Percentiles rank a stretch among this genome's conserved stretches.
These are phyloP conservation scores for Echria macrotheca DNA, from an alignment of 495 filamentous ascomycete genomes.

Conservation along the genomic window DNA sequence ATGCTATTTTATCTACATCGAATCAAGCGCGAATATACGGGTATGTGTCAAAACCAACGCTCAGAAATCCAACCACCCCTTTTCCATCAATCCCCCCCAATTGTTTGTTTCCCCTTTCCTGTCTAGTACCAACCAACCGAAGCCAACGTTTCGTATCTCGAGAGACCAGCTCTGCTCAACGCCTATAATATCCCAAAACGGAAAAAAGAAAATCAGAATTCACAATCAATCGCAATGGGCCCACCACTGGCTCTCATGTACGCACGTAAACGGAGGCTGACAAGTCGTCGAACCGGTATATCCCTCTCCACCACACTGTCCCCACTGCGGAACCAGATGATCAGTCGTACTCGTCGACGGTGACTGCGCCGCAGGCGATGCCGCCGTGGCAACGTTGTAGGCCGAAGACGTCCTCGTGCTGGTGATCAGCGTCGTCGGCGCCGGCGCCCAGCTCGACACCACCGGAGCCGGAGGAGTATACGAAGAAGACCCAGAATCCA, in stretches of 20 bases:
- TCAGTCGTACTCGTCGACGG: conserved; percentile 7
- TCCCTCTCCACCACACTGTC: conserved; percentile 36
- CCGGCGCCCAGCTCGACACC: too few relatives aligned
- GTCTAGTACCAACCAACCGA: background rate
- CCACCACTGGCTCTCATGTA: conserved; percentile 25
- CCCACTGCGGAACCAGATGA: conserved; percentile 22
- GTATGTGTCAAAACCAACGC: too few relatives aligned
- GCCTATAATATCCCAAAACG: background rate
- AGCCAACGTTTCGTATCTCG: background rate
- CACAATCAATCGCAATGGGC: conserved; percentile 28
- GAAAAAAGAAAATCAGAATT: background rate
- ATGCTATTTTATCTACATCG: too few relatives aligned
- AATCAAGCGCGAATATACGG: too few relatives aligned
- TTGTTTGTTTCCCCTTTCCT: too few relatives aligned
- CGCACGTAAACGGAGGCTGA: conserved; percentile 30
- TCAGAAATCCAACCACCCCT: too few relatives aligned
- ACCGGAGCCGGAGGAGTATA: too few relatives aligned
- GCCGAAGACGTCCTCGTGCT: too few relatives aligned
- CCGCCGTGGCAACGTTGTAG: too few relatives aligned
- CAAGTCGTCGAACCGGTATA: conserved; percentile 36
- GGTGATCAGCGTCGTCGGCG: too few relatives aligned
- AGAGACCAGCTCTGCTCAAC: background rate
- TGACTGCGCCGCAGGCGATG: conserved; percentile 10
- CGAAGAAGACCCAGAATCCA: too few relatives aligned
- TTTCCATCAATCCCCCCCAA: too few relatives aligned